Conservation (phyloP, 345 rosid genomes). For the Eucalyptus tenuipes region DNA sequence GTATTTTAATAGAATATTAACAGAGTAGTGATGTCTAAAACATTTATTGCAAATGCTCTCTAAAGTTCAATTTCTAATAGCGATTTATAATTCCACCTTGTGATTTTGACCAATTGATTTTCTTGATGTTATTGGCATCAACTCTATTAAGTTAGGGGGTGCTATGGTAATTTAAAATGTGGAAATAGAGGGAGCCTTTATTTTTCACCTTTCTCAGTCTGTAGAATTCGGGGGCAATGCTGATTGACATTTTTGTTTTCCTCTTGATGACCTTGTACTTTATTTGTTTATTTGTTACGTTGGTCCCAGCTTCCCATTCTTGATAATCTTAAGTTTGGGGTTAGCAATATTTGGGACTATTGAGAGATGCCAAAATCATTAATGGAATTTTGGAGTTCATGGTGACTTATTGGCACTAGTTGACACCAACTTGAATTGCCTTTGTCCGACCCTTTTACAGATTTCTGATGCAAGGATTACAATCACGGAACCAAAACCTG, state of each 20-base stretch:
- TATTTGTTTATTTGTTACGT: not conserved
- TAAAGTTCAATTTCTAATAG: not conserved
- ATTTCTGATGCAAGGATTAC: conserved; percentile 60
- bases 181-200: not conserved
- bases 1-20: not conserved
- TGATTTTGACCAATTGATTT: not conserved
- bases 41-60: not conserved
- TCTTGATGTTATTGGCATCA: not conserved
- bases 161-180: not conserved
- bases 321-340: not conserved
- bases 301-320: not conserved
- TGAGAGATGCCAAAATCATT: not conserved
- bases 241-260: not conserved
- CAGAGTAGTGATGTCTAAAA: not conserved
- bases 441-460: conserved; percentile 5
- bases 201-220: not conserved
- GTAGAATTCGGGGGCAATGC: not conserved
- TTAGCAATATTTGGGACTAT: not conserved
- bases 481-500: conserved; percentile 46
- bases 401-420: not conserved
- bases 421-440: not conserved
- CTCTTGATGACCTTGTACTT: not conserved
- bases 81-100: too few relatives aligned
- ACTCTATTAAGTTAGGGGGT: not conserved
- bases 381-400: not conserved